A percentile compares a stretch with the other conserved stretches of the same genome.
phyloP scores from a whole-genome alignment of 768 basidiomycete genomes.

The Heimioporus sp. region DNA sequence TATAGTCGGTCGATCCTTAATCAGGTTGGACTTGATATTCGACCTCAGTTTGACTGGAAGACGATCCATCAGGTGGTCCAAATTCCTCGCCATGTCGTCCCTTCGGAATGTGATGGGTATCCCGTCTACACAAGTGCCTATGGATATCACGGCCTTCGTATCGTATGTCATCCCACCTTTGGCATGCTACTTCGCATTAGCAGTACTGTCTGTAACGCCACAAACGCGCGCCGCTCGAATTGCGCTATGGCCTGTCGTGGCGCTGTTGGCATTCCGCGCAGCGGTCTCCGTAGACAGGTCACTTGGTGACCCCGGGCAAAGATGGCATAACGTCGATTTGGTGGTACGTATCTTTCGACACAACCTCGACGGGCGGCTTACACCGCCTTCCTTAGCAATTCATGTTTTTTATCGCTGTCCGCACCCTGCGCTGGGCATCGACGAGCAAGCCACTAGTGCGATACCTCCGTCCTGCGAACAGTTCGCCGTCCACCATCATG shows the following conservation, averaged over 20 bases:
- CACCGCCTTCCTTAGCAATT: neutral
- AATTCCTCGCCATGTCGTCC: neutral
- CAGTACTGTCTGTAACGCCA: conserved; percentile 48
- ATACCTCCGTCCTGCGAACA: conserved; percentile 1
- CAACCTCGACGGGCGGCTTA: neutral
- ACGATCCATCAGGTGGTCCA: no score
- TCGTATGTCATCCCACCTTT: conserved; percentile 40
- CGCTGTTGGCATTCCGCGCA: conserved; percentile 42
- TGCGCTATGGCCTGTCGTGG: conserved; percentile 44
- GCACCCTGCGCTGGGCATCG: conserved; percentile 11
- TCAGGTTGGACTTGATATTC: no score
- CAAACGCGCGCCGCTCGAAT: conserved; percentile 44
- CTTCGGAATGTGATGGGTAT: neutral
- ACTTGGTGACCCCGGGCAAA: neutral
- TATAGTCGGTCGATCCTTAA: no score
- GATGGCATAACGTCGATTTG: conserved; percentile 6
- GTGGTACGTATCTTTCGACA: conserved; percentile 2
- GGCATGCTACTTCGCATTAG: conserved; percentile 44
- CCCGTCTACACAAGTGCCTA: conserved; percentile 12
- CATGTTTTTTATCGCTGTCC: conserved; percentile 11
- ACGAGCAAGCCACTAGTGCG: conserved; percentile 12
- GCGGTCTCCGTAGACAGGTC: conserved; percentile 15
- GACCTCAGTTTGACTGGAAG: no score
- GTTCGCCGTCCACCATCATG: neutral
- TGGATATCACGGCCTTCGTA: conserved; percentile 33